phyloP scores from a whole-genome alignment of 352 stramenopile genomes.

The Globisporangium uncinulatum region DNA sequence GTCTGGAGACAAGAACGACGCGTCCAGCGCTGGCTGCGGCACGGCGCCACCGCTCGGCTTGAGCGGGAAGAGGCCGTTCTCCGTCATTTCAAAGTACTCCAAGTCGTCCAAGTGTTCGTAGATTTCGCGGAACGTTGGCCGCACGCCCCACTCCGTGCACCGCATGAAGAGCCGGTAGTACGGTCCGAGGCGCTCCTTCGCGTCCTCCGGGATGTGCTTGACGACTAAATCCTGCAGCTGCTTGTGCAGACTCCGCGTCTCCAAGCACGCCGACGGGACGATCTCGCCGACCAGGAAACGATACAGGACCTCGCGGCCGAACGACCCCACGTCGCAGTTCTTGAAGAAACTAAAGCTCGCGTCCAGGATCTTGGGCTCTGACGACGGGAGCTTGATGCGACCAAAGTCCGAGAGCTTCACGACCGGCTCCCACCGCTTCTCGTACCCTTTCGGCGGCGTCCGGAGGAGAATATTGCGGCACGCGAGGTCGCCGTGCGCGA shows the following conservation, averaged over 20 bases:
- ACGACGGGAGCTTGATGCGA: conserved; percentile 59
- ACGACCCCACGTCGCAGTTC: conserved; percentile 75
- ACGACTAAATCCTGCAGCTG: conserved; percentile 71
- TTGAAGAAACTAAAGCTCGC: conserved; percentile 79
- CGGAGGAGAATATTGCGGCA: conserved; percentile 84
- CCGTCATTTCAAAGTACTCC: conserved; percentile 69
- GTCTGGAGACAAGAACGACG: conserved; percentile 57
- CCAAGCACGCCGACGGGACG: conserved; percentile 58
- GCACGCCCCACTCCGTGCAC: conserved; percentile 72
- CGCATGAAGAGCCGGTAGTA: conserved; percentile 71
- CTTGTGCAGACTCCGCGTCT: conserved; percentile 74
- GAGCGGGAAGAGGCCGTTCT: conserved; percentile 73
- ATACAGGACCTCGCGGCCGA: conserved; percentile 74
- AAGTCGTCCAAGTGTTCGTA: conserved; percentile 73
- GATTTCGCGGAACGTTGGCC: conserved; percentile 74
- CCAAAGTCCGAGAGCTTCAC: conserved; percentile 84
- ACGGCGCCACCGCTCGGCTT: conserved; percentile 35
- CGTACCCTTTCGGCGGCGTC: conserved; percentile 71
- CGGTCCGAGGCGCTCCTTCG: conserved; percentile 48
- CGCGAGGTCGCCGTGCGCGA: conserved; percentile 75
- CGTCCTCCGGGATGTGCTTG: conserved; percentile 45
- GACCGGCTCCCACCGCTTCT: conserved; percentile 74
- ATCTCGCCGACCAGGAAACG: conserved; percentile 77
- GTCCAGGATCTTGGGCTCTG: conserved; percentile 67
- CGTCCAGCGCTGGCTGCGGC: conserved; percentile 3